Evolutionary conservation across 306 rosid genomes (phyloP).

Genomic region (Pyrus communis): DNA sequence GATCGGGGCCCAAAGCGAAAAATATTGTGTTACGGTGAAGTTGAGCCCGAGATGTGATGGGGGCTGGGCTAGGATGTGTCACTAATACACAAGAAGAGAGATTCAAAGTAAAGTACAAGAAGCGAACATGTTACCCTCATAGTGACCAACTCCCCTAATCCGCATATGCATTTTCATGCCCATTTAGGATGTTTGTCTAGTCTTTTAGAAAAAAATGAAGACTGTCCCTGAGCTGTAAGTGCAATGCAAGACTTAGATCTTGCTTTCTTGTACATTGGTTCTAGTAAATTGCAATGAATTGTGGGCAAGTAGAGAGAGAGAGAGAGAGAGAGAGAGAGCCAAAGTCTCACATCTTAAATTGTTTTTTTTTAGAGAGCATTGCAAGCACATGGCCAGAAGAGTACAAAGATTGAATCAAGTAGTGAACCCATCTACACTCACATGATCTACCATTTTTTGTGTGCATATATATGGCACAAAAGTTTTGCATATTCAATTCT

Average conservation of each 20-base stretch:
- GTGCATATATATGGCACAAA: background rate
- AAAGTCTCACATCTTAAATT: background rate
- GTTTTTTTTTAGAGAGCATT: background rate
- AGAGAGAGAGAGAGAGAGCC: background rate
- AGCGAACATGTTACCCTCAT: too few species aligned
- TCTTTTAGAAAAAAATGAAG: background rate
- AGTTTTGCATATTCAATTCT: background rate
- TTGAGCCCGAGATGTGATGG: too few species aligned
- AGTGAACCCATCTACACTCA: background rate
- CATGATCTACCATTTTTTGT: background rate
- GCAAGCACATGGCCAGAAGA: conserved; percentile 21
- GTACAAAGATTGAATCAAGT: background rate
- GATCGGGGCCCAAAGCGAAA: too few species aligned
- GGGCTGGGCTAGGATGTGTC: too few species aligned
- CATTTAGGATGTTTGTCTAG: too few species aligned
- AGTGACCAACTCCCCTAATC: too few species aligned
- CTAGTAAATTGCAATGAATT: background rate
- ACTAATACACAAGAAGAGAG: too few species aligned
- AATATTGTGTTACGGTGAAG: too few species aligned
- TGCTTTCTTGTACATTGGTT: background rate
- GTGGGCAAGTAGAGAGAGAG: background rate
- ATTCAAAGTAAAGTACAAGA: too few species aligned
- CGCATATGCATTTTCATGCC: too few species aligned
- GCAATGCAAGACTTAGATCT: background rate
- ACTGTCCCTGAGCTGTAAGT: background rate